Evolutionary conservation across 257 asterid genomes (phyloP).

Genomic region (Fraxinus pennsylvanica): DNA sequence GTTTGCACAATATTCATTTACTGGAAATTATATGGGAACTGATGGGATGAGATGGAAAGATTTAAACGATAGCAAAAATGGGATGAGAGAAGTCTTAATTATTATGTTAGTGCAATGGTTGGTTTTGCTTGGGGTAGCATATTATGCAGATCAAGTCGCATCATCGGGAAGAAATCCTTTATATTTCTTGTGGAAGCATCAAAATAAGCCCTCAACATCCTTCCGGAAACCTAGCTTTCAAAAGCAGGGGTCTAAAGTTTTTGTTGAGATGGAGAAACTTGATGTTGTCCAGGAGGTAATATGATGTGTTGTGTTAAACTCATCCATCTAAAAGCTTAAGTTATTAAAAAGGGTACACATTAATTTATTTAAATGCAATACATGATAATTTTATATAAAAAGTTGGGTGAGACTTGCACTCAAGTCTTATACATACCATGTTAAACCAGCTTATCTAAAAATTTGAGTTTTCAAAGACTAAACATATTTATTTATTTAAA

Average conservation of each 20-base stretch:
- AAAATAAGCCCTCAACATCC: conserved; percentile 52
- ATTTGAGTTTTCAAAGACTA: neutral
- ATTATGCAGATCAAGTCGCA: conserved; percentile 61
- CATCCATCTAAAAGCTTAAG: neutral
- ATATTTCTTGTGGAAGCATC: conserved; percentile 48
- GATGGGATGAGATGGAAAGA: conserved; percentile 91
- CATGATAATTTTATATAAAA: neutral
- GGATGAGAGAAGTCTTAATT: conserved; percentile 70
- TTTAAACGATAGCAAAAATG: conserved; percentile 61
- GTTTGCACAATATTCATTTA: conserved; percentile 71
- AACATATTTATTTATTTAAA: neutral
- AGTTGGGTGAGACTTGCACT: neutral
- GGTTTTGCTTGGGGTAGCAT: conserved; percentile 70
- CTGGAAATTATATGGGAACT: conserved; percentile 76
- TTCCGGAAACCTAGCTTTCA: conserved; percentile 62
- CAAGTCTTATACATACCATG: neutral
- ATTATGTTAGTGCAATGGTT: conserved; percentile 82
- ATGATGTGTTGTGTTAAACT: neutral
- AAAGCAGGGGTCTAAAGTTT: conserved; percentile 74
- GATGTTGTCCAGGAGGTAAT: conserved; percentile 87
- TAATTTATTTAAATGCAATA: neutral
- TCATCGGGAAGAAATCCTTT: conserved; percentile 78
- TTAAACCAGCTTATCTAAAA: neutral
- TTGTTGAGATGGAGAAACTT: conserved; percentile 69
- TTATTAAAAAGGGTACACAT: neutral